phyloP scores from a whole-genome alignment of 169 alveolate genomes.

The Cryptosporidium sp. region DNA sequence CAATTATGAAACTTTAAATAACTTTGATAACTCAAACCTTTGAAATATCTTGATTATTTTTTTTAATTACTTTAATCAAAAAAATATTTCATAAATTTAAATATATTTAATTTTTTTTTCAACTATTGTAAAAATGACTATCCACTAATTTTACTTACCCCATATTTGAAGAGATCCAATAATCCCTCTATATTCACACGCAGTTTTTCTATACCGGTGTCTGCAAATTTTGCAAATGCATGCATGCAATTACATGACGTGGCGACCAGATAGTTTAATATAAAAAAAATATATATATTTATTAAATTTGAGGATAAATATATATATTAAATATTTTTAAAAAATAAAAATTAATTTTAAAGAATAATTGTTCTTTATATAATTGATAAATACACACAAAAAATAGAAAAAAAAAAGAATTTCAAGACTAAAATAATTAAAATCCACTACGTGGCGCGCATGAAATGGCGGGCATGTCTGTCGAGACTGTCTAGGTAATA shows the following conservation, averaged over 20 bases:
- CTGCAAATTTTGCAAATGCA: constrained; percentile 38
- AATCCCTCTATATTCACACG: constrained; percentile 38
- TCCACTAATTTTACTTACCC: constrained; percentile 19
- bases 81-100: neutral
- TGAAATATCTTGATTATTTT: neutral
- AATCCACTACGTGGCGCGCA: constrained; percentile 54
- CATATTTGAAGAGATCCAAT: constrained; percentile 30
- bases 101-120: neutral
- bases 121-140: neutral
- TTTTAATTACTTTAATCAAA: neutral
- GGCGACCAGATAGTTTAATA: constrained; percentile 6
- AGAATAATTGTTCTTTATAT: neutral
- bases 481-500: constrained; percentile 57
- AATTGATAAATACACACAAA: neutral
- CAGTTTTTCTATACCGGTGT: constrained; percentile 62
- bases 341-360: neutral
- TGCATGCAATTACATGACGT: constrained; percentile 64
- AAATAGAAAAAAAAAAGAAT: neutral
- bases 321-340: neutral
- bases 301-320: neutral
- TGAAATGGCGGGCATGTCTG: neutral
- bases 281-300: neutral
- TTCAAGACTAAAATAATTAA: neutral
- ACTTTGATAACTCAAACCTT: neutral
- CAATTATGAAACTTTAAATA: neutral